Evolutionary conservation across 1,139 yeast species (phyloP), one percentile per base, ranked within the genome.

Genomic region (Taphrina flavorubra): DNA sequence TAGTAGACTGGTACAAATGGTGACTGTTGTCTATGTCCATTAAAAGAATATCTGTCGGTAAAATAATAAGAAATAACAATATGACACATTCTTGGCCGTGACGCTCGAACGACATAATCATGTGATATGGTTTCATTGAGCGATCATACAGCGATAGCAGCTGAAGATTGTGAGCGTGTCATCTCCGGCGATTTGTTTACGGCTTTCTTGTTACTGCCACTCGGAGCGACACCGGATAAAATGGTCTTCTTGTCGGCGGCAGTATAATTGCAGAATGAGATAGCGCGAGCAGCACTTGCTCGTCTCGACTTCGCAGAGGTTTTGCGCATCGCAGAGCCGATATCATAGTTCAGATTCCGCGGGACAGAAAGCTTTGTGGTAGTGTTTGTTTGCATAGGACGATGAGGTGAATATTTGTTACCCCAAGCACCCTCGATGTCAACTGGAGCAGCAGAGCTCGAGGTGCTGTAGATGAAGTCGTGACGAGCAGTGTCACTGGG

Each of bases 61-160:
- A 16, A n/a, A 44, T 44, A 44, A 44, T 44, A 44, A n/a, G 47
- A 44, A 44, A 44, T 44, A n/a, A 16, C 8, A 44, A n/a, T 44
- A 16, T n/a, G 20, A 5, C 14, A 25, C 31, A 25, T 25, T 25
- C 31, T 25, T 39, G 14, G 42, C 42, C 42, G 42, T 39, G 42
- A 39, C 14, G 14, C 42, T 14, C 14, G 42, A 39, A 14, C 42
- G 2, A 39, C 11, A 14, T 11, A 39, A 14, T 2, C 11, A 10
- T 39, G 14, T 39, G 42, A 3, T 2, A 39, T 44, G 16, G n/a
- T 10, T 14, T 14, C n/a, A 13, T 2, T 7, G 13, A 7, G 8
- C 36, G 2, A 20, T n/a, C n/a, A 49, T 8, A 49, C 53, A 11
- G 87, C 84, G 74, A 86, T 56, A 39, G 60, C 60, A 6, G 36